These are phyloP conservation scores for Paecilomyces niveus DNA, from an alignment of 2,329 filamentous ascomycete species.

Conservation along the genomic window DNA sequence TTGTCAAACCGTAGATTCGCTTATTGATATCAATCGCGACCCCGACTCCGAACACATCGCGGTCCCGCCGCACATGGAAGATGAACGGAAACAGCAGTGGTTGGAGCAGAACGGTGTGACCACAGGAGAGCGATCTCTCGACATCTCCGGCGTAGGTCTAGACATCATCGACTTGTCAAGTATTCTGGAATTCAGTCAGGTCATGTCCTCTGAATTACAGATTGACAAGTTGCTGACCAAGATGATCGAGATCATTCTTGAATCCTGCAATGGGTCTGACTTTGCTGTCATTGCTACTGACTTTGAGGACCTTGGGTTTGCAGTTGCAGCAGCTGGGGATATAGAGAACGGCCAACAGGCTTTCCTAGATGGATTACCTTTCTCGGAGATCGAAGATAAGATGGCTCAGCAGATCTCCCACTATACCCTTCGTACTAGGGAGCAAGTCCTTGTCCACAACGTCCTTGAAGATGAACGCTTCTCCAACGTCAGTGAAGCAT, in stretches of 20 bases:
- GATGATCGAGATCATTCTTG: constrained; percentile 58
- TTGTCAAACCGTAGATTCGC: constrained; percentile 51
- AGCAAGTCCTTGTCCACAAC: constrained; percentile 58
- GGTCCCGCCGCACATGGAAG: constrained; percentile 25
- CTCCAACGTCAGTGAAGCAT: constrained; percentile 52
- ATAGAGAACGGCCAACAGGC: constrained; percentile 48
- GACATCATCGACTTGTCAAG: constrained; percentile 59
- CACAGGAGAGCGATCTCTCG: constrained; percentile 30
- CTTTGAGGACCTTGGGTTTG: constrained; percentile 53
- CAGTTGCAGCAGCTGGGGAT: constrained; percentile 54
- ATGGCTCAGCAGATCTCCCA: constrained; percentile 56
- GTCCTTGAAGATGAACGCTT: constrained; percentile 60
- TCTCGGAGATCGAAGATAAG: constrained; percentile 51
- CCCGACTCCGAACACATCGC: constrained; percentile 19
- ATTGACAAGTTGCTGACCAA: constrained; percentile 57
- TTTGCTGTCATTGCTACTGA: constrained; percentile 56
- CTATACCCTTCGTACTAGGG: constrained; percentile 56
- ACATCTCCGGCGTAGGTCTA: constrained; percentile 35
- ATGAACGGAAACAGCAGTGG: constrained; percentile 35
- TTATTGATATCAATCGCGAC: constrained; percentile 32
- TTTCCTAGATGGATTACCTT: constrained; percentile 48
- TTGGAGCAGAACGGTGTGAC: constrained; percentile 35
- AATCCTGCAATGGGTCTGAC: constrained; percentile 55
- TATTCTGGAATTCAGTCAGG: constrained; percentile 58
- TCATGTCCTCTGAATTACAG: constrained; percentile 58